phyloP scores from a whole-genome alignment of 1,284 basidiomycete species.

The Austroboletus rostrupii region DNA sequence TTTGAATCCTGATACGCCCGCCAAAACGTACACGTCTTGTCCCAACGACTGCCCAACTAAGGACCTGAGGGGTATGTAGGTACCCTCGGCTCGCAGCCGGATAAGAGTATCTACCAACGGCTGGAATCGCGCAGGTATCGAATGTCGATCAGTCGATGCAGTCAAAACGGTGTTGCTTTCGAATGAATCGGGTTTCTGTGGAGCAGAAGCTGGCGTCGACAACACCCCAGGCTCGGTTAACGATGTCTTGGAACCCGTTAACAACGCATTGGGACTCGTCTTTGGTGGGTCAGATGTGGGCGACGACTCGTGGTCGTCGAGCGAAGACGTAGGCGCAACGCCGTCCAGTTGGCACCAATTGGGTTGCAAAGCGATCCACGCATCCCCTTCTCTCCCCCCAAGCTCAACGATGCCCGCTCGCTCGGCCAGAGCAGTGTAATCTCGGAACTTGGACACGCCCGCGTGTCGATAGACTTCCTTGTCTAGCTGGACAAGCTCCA shows the following conservation, averaged over 20 bases:
- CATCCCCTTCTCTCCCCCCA: constrained; percentile 38
- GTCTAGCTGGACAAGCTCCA: constrained; percentile 34
- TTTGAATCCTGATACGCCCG: constrained; percentile 31
- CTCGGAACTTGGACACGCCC: constrained; percentile 41
- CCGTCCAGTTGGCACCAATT: constrained; percentile 23
- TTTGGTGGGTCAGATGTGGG: constrained; percentile 12
- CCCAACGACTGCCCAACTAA: constrained; percentile 22
- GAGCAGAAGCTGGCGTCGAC: background rate
- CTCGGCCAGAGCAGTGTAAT: constrained; percentile 45
- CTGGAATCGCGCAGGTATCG: constrained; percentile 22
- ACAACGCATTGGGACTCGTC: constrained; percentile 4
- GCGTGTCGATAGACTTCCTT: constrained; percentile 38
- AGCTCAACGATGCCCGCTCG: constrained; percentile 43
- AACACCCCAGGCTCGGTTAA: constrained; percentile 3
- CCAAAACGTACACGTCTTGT: constrained; percentile 25
- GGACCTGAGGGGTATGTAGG: constrained; percentile 15
- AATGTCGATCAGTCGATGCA: background rate
- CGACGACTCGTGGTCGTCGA: constrained; percentile 11
- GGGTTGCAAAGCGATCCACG: constrained; percentile 47
- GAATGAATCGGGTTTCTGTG: background rate
- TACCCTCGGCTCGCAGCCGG: constrained; percentile 18
- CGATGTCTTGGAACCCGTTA: constrained; percentile 5
- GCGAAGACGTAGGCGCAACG: background rate
- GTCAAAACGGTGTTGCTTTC: background rate
- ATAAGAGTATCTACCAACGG: constrained; percentile 24